Percentiles rank a stretch among this genome's conserved stretches.
phyloP scores from a whole-genome alignment of 2,329 filamentous ascomycete genomes.

The Alternaria panax region DNA sequence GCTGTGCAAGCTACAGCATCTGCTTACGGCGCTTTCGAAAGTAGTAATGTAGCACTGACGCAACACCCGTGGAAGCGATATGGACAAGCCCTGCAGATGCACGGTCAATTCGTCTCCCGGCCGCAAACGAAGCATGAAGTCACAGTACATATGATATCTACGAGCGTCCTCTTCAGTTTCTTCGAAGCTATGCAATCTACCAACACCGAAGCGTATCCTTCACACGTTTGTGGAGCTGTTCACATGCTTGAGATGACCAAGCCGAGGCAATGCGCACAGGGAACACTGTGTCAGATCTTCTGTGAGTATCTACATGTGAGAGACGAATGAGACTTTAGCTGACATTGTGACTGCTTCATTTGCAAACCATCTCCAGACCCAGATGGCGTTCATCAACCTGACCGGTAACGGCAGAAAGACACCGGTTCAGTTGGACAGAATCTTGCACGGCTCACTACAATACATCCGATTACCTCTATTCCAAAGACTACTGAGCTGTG shows the following conservation, averaged over 20 bases:
- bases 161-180: slow-evolving; percentile 40
- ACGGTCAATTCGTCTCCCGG: slow-evolving; percentile 23
- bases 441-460: slow-evolving; percentile 28
- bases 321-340: neutral
- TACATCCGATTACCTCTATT: slow-evolving; percentile 36
- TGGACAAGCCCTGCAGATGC: slow-evolving; percentile 35
- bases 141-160: slow-evolving; percentile 44
- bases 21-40: slow-evolving; percentile 38
- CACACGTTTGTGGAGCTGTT: slow-evolving; percentile 41
- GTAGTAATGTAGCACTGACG: slow-evolving; percentile 22
- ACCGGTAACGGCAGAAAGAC: slow-evolving; percentile 10
- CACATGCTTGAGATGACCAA: slow-evolving; percentile 37
- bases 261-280: slow-evolving; percentile 33
- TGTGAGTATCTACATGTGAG: slow-evolving; percentile 6
- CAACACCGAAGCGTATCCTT: slow-evolving; percentile 36
- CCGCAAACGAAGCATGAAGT: slow-evolving; percentile 17
- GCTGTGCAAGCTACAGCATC: slow-evolving; percentile 39
- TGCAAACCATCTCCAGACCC: slow-evolving; percentile 35
- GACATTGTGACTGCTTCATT: neutral
- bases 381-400: slow-evolving; percentile 33
- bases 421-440: slow-evolving; percentile 17
- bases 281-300: slow-evolving; percentile 43
- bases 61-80: slow-evolving; percentile 37
- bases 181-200: slow-evolving; percentile 45
- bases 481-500: slow-evolving; percentile 33